Evolutionary conservation across 768 basidiomycete genomes (phyloP).

Genomic region (Plicaturopsis crispa): DNA sequence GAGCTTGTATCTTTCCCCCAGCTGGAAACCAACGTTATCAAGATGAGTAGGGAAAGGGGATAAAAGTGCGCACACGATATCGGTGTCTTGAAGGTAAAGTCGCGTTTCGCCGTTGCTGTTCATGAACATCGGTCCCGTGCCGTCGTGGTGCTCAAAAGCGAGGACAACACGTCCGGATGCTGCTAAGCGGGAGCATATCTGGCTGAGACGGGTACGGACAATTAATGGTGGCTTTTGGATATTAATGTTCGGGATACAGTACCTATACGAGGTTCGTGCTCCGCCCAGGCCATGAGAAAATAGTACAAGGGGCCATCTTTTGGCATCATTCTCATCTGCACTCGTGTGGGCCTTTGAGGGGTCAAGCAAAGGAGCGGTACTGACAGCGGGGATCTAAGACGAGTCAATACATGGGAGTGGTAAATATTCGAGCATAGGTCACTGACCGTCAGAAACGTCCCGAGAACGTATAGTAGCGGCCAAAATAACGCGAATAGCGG

Average conservation of each 20-base stretch:
- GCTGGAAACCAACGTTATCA: neutral
- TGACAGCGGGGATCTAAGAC: slow-evolving; percentile 47
- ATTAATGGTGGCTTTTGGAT: neutral
- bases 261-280: slow-evolving; percentile 65
- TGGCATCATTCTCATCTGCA: slow-evolving; percentile 6
- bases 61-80: slow-evolving; percentile 37
- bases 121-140: slow-evolving; percentile 43
- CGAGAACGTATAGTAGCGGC: no score
- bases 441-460: no score
- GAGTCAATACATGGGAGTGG: no score
- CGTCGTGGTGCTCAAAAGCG: slow-evolving; percentile 80
- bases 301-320: slow-evolving; percentile 70
- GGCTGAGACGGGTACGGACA: slow-evolving; percentile 27
- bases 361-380: slow-evolving; percentile 44
- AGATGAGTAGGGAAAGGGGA: slow-evolving; percentile 1
- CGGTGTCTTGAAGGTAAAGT: slow-evolving; percentile 50
- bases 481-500: no score
- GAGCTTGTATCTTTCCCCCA: slow-evolving; percentile 8
- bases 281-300: slow-evolving; percentile 85
- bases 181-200: slow-evolving; percentile 67
- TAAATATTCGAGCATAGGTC: no score
- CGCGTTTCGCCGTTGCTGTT: slow-evolving; percentile 18
- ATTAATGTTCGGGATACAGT: slow-evolving; percentile 1
- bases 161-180: slow-evolving; percentile 76
- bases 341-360: slow-evolving; percentile 15